A percentile compares a stretch with the other conserved stretches of the same genome.
phyloP scores from a whole-genome alignment of 1,284 basidiomycete genomes.

The Leccinum pachyderme region DNA sequence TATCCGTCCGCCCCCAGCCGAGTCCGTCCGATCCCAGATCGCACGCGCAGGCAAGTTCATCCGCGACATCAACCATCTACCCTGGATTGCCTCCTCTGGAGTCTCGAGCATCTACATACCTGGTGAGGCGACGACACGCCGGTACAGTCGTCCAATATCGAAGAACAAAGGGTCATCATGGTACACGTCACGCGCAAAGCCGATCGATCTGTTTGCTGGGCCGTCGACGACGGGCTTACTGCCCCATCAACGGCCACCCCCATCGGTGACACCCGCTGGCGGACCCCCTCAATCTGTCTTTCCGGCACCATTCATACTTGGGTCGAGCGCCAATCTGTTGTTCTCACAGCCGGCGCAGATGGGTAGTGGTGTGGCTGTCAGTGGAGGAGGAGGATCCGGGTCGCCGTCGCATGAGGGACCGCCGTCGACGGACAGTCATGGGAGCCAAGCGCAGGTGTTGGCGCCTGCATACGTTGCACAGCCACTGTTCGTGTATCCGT shows the following conservation, averaged over 20 bases:
- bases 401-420: slow-evolving; percentile 32
- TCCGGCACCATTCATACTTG: slow-evolving; percentile 31
- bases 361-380: slow-evolving; percentile 6
- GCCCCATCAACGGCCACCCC: slow-evolving; percentile 15
- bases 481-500: slow-evolving; percentile 33
- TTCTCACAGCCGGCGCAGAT: slow-evolving; percentile 23
- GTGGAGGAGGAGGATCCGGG: slow-evolving; percentile 24
- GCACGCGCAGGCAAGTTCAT: slow-evolving; percentile 28
- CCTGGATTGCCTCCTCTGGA: slow-evolving; percentile 34
- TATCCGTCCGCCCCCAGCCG: slow-evolving; percentile 33
- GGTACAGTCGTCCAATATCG: slow-evolving; percentile 30
- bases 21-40: slow-evolving; percentile 33
- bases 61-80: slow-evolving; percentile 28
- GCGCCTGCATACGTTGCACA: slow-evolving; percentile 35
- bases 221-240: slow-evolving; percentile 35
- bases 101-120: slow-evolving; percentile 35
- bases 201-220: slow-evolving; percentile 31
- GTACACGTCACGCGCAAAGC: slow-evolving; percentile 29
- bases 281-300: slow-evolving; percentile 10
- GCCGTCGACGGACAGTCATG: slow-evolving; percentile 31
- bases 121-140: slow-evolving; percentile 29
- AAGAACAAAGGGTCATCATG: slow-evolving; percentile 28
- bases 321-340: slow-evolving; percentile 31
- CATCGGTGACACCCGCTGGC: neutral
- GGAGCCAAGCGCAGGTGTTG: slow-evolving; percentile 28